Evolutionary conservation across 2,329 filamentous ascomycete species (phyloP), one percentile per base, ranked within the genome.

Genomic region (Colletotrichum tofieldiae): DNA sequence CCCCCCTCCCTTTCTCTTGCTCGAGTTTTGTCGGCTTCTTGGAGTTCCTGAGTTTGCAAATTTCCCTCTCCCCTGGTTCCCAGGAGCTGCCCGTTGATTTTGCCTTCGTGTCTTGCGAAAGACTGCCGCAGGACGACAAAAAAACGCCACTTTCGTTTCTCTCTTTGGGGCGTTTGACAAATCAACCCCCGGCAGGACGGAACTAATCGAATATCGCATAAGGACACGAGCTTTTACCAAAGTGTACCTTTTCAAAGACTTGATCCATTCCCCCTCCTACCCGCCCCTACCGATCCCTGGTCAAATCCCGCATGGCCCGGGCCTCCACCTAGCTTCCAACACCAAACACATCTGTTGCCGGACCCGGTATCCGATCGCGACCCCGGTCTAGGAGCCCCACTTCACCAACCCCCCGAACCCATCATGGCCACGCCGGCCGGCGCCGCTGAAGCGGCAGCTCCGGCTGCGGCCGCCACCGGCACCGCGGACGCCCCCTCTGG

Each of bases 341-440:
- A 56, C 58, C 37, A 62, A 62, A 63, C 56, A 45, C 20, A 61
- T 54, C 47, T 67, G n/a, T 45, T n/a, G n/a, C 58, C 58, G 32
- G n/a, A 47, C n/a, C 54, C 37, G 45, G 54, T 26, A 63, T 29
- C 49, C 67, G 29, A 71, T 68, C 51, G 41, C 14, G 49, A 62
- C 51, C 39, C 58, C 43, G 65, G 58, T 66, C 47, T 29, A 32
- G 20, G 32, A 45, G 20, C 43, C 65, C 47, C 69, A 59, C 51
- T 35, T 29, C 41, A 43, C 14, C 56, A 29, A 26, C 5, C 39
- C 45, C 47, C 54, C 35, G 41, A 37, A 52, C 26, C 45, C 35
- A 72, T 64, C 65, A 72, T 72, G 69, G 69, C 69, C 37, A 72
- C 69, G 59, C 65, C 69, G 69, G 69, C 65, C 69, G 65, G 54